phyloP scores from a whole-genome alignment of 2,329 filamentous ascomycete species.

The Penicillium sp. region DNA sequence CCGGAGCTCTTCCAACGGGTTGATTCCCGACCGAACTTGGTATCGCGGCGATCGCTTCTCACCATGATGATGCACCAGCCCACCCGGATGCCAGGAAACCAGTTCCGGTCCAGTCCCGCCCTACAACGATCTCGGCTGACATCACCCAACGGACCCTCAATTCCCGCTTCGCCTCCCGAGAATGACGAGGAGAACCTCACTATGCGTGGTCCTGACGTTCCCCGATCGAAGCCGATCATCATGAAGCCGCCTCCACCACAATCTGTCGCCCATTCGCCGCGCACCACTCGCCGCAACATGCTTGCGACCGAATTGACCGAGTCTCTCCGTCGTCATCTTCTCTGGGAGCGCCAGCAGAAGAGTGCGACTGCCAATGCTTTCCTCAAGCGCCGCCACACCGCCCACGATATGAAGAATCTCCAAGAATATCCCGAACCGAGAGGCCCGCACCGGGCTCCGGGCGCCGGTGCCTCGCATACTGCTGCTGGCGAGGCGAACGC shows the following conservation, averaged over 20 bases:
- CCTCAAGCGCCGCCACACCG: constrained; percentile 84
- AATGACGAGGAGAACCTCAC: constrained; percentile 64
- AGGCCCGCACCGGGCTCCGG: constrained; percentile 48
- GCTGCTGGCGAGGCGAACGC: constrained; percentile 23
- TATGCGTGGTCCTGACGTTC: constrained; percentile 59
- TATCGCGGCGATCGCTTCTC: constrained; percentile 81
- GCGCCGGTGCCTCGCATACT: constrained; percentile 17
- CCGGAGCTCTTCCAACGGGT: constrained; percentile 82
- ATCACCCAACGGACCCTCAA: constrained; percentile 66
- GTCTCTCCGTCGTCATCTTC: constrained; percentile 82
- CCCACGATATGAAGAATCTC: constrained; percentile 84
- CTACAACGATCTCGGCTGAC: constrained; percentile 57
- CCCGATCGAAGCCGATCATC: constrained; percentile 77
- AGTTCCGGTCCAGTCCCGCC: constrained; percentile 48
- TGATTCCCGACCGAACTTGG: constrained; percentile 79
- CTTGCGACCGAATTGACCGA: constrained; percentile 90
- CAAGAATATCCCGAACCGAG: constrained; percentile 71
- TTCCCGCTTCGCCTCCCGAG: constrained; percentile 57
- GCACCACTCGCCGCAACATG: constrained; percentile 93
- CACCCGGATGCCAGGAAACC: constrained; percentile 64
- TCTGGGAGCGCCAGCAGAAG: constrained; percentile 95
- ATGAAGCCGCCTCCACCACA: constrained; percentile 66
- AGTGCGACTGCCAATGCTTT: constrained; percentile 83
- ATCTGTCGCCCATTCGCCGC: constrained; percentile 78
- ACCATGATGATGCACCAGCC: constrained; percentile 84